phyloP scores from a whole-genome alignment of 2,329 filamentous ascomycete genomes.

The Penicillium hesseltinei region DNA sequence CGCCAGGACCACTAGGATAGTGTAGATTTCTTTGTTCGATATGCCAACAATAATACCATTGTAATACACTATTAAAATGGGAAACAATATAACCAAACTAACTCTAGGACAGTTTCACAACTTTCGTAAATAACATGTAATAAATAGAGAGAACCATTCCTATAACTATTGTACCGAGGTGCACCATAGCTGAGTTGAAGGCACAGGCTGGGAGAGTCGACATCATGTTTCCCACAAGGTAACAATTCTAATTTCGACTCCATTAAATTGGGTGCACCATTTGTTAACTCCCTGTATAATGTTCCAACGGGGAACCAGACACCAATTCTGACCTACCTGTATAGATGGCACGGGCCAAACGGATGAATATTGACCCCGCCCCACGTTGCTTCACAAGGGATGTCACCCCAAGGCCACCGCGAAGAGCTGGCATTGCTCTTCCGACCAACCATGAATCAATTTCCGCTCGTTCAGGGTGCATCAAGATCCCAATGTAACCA shows the following conservation, averaged over 20 bases:
- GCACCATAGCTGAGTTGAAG: not conserved
- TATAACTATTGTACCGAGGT: not conserved
- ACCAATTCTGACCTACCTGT: not conserved
- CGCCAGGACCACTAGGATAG: not conserved
- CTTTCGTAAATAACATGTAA: not conserved
- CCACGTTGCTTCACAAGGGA: not conserved
- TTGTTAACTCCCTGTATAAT: too few species aligned
- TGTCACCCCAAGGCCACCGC: not conserved
- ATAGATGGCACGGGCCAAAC: slow-evolving; percentile 6
- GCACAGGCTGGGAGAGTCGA: not conserved
- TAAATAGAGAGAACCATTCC: not conserved
- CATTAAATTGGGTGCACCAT: not conserved
- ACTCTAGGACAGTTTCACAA: not conserved
- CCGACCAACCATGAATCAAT: slow-evolving; percentile 19
- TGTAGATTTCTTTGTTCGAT: not conserved
- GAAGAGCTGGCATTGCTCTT: not conserved
- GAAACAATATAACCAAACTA: not conserved
- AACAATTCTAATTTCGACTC: too few species aligned
- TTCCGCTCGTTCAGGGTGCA: slow-evolving; percentile 9
- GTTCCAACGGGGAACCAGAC: not conserved
- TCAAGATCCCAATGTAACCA: slow-evolving; percentile 12
- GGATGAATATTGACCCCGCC: slow-evolving; percentile 10
- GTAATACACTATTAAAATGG: not conserved
- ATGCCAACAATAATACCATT: not conserved
- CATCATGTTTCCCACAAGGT: too few species aligned